Percentiles rank a stretch among this genome's conserved stretches.
Evolutionary conservation across 176 grass and related monocot genomes (phyloP).

Genomic region (Guadua angustifolia): DNA sequence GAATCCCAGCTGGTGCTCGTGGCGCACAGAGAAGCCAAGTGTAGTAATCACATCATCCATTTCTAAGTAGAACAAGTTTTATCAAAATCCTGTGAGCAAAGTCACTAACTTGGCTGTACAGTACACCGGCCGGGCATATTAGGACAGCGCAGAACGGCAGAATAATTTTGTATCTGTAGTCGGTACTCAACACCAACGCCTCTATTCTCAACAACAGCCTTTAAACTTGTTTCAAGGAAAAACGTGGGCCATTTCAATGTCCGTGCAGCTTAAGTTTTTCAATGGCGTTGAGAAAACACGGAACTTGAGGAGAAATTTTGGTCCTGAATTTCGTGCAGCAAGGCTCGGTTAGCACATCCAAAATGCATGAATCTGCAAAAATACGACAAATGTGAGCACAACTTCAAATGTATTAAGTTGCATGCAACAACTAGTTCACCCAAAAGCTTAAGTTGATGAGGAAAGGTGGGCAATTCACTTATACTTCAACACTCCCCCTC

Average conservation of each 20-base stretch:
- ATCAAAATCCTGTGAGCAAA: background rate
- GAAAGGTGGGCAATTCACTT: too few relatives aligned
- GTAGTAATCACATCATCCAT: background rate
- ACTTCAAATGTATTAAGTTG: too few relatives aligned
- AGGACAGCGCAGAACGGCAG: background rate
- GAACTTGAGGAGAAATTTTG: background rate
- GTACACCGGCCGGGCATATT: background rate
- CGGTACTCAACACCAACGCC: background rate
- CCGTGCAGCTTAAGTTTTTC: background rate
- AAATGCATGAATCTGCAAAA: conserved; percentile 39
- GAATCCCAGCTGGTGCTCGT: background rate
- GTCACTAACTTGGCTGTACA: background rate
- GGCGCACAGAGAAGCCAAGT: background rate
- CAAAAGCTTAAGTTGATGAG: too few relatives aligned
- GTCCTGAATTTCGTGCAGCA: background rate
- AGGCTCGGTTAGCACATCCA: background rate
- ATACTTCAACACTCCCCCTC: too few relatives aligned
- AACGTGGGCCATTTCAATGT: background rate
- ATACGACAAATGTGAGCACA: background rate
- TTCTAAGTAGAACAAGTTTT: conserved; percentile 2
- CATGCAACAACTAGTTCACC: too few relatives aligned
- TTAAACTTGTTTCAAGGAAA: conserved; percentile 12
- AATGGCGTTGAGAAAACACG: background rate
- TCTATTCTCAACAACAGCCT: conserved; percentile 2
- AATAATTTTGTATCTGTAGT: background rate